Evolutionary conservation across 257 asterid species (phyloP), one percentile per base, ranked within the genome.

Genomic region (Leonotis leonurus): DNA sequence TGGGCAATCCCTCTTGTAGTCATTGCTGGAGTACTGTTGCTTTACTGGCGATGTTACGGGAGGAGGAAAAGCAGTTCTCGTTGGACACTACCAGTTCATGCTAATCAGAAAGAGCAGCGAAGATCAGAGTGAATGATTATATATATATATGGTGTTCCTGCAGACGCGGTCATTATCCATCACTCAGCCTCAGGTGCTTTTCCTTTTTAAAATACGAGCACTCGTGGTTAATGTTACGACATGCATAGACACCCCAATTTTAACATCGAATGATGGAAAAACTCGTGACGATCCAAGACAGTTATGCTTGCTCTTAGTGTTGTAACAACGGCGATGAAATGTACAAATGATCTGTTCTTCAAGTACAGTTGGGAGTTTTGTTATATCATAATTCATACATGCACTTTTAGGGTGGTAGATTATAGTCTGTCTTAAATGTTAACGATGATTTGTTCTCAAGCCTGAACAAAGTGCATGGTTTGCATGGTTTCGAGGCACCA

Each of bases 1-100:
- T 93, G 99, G 99, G 97, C 95, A 1, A 87, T 89, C 66, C 97
- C 88, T 3, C 68, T 93, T 6, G 71, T 69, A 14, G 76, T 75
- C 29, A 49, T 87, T 59, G 88, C 70, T 4, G 83, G 73, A 5
- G 20, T 82, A 26, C 49, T 82, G 16, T 57, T 84, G 67, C 75
- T 89, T 14, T 89, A 87, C 57, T 87, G 97, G 96, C 72, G 97
- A 52, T 93, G 95, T 73, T 79, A 72, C 22, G 95, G 95, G 62
- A 82, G 83, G 75, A 82, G 83, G 74, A 80, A 83, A 67, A 79
- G 33, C 0, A 80, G 88, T 2, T 49, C 90, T 0, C 72, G 75
- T 41, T 82, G 92, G 97, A 33, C 72, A 14, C 72, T 93, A 58
- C 97, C 97, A 16, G 29, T 93, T 29, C 77, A 87, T 80, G 73